These are phyloP conservation scores for Endogone sp. DNA, from an alignment of 192 early-diverging fungal species.

Conservation along the genomic window DNA sequence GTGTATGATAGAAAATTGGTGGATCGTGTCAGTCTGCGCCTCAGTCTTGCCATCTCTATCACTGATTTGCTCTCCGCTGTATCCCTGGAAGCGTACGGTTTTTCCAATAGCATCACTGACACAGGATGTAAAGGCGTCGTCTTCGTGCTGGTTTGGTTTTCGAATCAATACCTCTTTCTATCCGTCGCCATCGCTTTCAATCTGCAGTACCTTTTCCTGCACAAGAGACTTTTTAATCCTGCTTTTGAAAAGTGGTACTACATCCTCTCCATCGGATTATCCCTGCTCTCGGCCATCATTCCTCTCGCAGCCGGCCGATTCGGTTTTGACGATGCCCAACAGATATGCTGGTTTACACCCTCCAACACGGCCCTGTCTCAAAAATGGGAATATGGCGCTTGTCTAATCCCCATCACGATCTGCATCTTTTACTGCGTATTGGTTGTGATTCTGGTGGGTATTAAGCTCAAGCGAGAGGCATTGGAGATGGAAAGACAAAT, in stretches of 20 bases:
- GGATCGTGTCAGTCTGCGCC: no score
- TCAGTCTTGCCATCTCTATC: no score
- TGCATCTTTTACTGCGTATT: constrained; percentile 13
- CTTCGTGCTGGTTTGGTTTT: no score
- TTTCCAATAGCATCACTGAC: no score
- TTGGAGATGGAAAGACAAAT: constrained; percentile 2
- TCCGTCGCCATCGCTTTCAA: constrained; percentile 18
- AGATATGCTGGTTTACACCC: constrained; percentile 12
- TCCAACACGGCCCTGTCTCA: constrained; percentile 2
- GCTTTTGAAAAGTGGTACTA: constrained; percentile 9
- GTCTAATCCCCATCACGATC: background rate
- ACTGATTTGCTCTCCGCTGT: no score
- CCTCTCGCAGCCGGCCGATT: constrained; percentile 8
- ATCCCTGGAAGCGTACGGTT: no score
- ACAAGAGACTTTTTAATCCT: constrained; percentile 4
- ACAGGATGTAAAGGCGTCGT: no score
- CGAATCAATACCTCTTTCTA: no score
- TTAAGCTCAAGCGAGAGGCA: constrained; percentile 4
- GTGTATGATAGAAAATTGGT: no score
- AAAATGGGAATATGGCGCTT: constrained; percentile 3
- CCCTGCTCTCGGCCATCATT: constrained; percentile 2
- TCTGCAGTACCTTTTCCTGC: constrained; percentile 11
- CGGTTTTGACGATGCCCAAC: constrained; percentile 7
- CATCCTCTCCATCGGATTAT: background rate
- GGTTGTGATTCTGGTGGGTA: constrained; percentile 4